Conservation (phyloP, 2,329 filamentous ascomycete genomes). For the Fusarium sp. region DNA sequence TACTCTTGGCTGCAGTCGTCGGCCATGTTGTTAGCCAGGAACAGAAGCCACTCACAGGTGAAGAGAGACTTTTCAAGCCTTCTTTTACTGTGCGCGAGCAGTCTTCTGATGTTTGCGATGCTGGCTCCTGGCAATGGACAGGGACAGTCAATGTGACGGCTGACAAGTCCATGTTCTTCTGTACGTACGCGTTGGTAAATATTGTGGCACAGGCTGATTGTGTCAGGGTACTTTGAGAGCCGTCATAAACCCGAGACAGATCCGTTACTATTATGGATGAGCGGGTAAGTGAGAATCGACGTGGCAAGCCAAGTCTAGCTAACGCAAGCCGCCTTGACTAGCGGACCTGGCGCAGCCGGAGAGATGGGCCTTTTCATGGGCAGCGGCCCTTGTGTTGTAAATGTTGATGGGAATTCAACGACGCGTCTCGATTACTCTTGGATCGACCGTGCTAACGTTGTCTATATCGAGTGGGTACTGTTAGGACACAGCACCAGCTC, state of each 20-base stretch:
- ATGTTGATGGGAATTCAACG: conserved; percentile 37
- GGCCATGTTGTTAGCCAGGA: background rate
- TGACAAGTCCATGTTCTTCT: conserved; percentile 41
- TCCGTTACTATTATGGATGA: conserved; percentile 41
- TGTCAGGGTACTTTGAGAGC: conserved; percentile 37
- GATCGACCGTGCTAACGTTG: conserved; percentile 35
- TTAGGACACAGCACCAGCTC: fast-evolving
- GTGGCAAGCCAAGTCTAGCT: background rate
- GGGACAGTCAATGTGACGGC: conserved; percentile 31
- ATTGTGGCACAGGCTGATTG: background rate
- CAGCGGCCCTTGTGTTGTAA: conserved; percentile 33
- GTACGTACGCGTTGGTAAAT: background rate
- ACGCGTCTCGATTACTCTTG: conserved; percentile 26
- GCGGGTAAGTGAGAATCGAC: conserved; percentile 18
- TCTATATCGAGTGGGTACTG: conserved; percentile 28
- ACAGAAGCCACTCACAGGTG: conserved; percentile 13
- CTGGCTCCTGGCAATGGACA: conserved; percentile 30
- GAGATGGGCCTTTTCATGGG: conserved; percentile 39
- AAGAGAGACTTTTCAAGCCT: fast-evolving
- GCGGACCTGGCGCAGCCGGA: conserved; percentile 29
- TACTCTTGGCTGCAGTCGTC: background rate
- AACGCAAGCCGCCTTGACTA: background rate
- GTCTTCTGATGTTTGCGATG: conserved; percentile 26
- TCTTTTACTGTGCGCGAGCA: conserved; percentile 25
- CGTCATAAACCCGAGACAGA: conserved; percentile 29